phyloP scores from a whole-genome alignment of 73 alveolate species.

The Paramecium sonneborni region DNA sequence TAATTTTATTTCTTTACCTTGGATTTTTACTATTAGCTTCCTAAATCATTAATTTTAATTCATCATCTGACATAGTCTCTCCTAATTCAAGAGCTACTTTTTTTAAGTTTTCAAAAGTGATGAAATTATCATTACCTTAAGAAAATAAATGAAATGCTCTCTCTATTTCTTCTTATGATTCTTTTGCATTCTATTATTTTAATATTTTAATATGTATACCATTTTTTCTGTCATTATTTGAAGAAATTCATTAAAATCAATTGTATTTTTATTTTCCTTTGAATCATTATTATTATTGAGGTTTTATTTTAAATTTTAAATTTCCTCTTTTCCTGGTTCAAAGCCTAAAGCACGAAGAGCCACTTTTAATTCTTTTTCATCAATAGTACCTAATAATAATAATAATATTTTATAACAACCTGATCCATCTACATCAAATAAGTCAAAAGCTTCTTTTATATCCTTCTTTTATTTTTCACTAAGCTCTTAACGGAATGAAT shows the following conservation, averaged over 20 bases:
- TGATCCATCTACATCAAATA: conserved; percentile 74
- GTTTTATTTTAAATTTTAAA: conserved; percentile 79
- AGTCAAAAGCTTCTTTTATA: conserved; percentile 75
- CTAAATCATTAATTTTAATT: conserved; percentile 90
- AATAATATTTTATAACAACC: conserved; percentile 43
- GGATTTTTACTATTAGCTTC: conserved; percentile 78
- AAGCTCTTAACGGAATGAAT: conserved; percentile 63
- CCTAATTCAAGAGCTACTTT: conserved; percentile 92
- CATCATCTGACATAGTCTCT: conserved; percentile 95
- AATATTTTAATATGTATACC: conserved; percentile 65
- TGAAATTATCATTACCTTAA: conserved; percentile 70
- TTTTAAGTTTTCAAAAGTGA: conserved; percentile 86
- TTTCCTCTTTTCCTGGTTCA: conserved; percentile 94
- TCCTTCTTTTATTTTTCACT: conserved; percentile 70
- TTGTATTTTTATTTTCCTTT: conserved; percentile 89
- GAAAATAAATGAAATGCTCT: conserved; percentile 79
- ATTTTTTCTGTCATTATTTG: conserved; percentile 93
- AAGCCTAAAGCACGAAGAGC: conserved; percentile 93
- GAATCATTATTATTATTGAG: conserved; percentile 85
- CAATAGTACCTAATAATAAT: conserved; percentile 92
- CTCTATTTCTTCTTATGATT: conserved; percentile 86
- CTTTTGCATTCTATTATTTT: conserved; percentile 77
- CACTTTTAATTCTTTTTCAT: conserved; percentile 90
- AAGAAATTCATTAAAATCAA: conserved; percentile 93
- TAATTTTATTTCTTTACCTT: background rate